Base-by-base conservation (phyloP, 2,329 filamentous ascomycete genomes). In the Epichloe amarillans region DNA sequence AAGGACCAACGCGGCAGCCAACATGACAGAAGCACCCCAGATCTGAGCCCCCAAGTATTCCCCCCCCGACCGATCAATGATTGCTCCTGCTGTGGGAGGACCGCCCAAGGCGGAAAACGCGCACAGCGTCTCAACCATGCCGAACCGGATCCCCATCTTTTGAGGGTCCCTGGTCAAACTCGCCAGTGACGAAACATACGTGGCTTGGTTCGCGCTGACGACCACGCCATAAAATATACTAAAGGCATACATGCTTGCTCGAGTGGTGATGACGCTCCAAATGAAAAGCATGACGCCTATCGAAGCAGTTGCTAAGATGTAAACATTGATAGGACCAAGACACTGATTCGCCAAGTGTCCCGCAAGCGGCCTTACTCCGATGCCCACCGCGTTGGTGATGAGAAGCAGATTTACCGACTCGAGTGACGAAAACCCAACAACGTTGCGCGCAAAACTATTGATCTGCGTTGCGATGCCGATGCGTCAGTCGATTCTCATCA, bases 361-460 rank as follows among this genome's bases (percentile, higher is more conserved):
- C 0, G 74, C 72, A 1, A 80, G 55, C 1, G 79, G 62, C 0
- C 80, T 76, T n/a, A 72, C 70, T 0, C 76, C 60, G 3, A 82
- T 69, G 1, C 79, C 78, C 15, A 79, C 65, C 8, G 70, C 76
- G 54, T 82, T 81, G 14, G 74, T 69, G 17, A 81, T 71, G 44
- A 84, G 66, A 1, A 83, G 68, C 2, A 83, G 64, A 26, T 71
- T 71, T 53, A 80, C 72, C 2, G 75, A 74, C 5, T 75, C 69
- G 5, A 66, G 64, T 36, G 75, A 71, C 15, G 70, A 67, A 51
- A 80, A 69, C 44, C 66, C 63, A 19, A 75, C 57, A 17, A 71
- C 60, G 17, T 71, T 65, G 46, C 66, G 66, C 7, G 68, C 69
- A 55, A 67, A 73, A 17, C 66, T 68, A 41, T 72, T 69, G 8